Evolutionary conservation across 2,329 filamentous ascomycete species (phyloP), one percentile per base, ranked within the genome.

Genomic region (Lecanosticta acicola): DNA sequence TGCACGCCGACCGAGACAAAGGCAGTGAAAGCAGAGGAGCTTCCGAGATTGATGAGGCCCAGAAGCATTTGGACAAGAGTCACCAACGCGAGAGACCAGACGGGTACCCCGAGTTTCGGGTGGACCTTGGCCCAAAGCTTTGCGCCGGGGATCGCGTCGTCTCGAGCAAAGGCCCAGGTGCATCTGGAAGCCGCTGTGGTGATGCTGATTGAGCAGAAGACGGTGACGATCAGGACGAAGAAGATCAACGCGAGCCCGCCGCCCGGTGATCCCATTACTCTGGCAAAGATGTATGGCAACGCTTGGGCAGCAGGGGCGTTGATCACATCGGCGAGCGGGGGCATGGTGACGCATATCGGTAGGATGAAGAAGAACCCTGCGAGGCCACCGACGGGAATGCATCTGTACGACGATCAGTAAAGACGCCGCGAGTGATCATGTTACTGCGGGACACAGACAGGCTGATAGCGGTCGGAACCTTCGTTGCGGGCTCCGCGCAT

Each of bases 1-100:
- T 80, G 77, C 14, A 80, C 76, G 2, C 77, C 77, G 2, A 80
- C 76, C 1, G 71, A 75, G 9, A 71, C 69, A 45, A 76, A 75
- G 1, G 72, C 73, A 0, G 67, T 72, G 54, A 76, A 76, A 2
- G 73, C 72, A 35, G 65, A 69, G 1, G 67, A 65, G 41, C 65
- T 71, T 3, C 73, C 73, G 1, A 76, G 62, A 41, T 75, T 74
- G 56, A 76, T 74, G 13, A 76, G 58, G 0, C 71, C 71, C 1
- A 76, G 67, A 2, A 75, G 63, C 68, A 75, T 70, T 39, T 75
- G 68, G 3, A 73, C 64, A 1, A 72, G 50, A 0, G 71, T 75
- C 4, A 71, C 54, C 3, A 76, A 63, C 10, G 65, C 55, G 5
- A 75, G 56, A 1, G 71, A 63, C 50, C 63, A 67, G 26, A 74